Base-by-base conservation (phyloP, 495 filamentous ascomycete species). In the Penicillium ucsense region DNA sequence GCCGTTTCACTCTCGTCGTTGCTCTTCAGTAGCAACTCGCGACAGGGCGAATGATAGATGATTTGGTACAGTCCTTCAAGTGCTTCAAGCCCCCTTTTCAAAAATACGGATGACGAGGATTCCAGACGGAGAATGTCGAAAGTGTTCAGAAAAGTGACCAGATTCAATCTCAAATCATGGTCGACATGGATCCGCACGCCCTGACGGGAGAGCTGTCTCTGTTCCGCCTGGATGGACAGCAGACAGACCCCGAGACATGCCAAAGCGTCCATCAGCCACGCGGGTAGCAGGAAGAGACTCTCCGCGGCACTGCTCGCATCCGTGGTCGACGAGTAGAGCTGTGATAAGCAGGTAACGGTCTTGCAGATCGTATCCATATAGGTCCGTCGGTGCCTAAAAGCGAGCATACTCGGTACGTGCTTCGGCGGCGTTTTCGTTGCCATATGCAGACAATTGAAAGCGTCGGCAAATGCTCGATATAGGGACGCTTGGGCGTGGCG, bases 401-500 rank as follows among this genome's bases (percentile, higher is more conserved):
- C 48, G 35, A 57, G 48, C 4, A 50, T 45, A 32, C 51, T 51
- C 4, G 41, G 40, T 6, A 47, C 45, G 27, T 48, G 35, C 27
- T 48, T 50, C 4, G 27, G 12, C 3, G 9, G 27, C 4, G 41
- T 37, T 29, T 43, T 37, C 10, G 53, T 46, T 8, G 30, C 33
- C n/a, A 38, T 45, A 8, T 49, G 51, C 6, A 57, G 48, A 37
- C 31, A 48, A n/a, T 54, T 43, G 42, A 47, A 57, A 28, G 54
- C 51, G 36, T 57, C 54, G 11, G 43, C 48, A 39, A 57, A 57
- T 10, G 41, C 48, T 38, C 42, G 43, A 28, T 57, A 57, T 2
- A 57, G 48, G 4, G 38, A 43, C 4, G 54, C 48, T 34, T 51
- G 45, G 3, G 48, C 50, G 30, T 4, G 37, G 31, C 35, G 40